These are phyloP conservation scores for Azolla pinnata DNA, from an alignment of 75 land plant species.

Conservation along the genomic window DNA sequence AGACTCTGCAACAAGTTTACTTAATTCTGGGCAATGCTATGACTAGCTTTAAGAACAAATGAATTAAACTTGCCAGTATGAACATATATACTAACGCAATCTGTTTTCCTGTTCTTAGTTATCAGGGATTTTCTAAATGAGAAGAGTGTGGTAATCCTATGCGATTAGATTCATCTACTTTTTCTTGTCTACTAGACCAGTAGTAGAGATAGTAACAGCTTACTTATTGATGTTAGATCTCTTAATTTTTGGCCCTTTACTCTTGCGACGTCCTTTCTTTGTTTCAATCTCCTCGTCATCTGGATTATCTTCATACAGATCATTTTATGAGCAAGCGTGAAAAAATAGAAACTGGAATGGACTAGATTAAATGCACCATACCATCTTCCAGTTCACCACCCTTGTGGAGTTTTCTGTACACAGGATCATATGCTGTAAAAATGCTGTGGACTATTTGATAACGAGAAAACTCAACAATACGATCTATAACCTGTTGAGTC, in stretches of 20 bases:
- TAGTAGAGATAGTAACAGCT: not conserved
- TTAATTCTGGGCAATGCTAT: no score
- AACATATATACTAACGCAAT: no score
- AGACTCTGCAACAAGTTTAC: no score
- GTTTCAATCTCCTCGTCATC: slow-evolving; percentile 37
- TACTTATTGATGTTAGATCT: slow-evolving; percentile 16
- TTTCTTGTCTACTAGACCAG: not conserved
- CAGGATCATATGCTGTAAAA: slow-evolving; percentile 72
- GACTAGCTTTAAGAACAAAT: no score
- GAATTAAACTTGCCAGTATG: no score
- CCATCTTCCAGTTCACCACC: slow-evolving; percentile 36
- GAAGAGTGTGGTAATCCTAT: not conserved
- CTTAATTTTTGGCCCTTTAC: slow-evolving; percentile 33
- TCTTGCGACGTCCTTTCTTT: slow-evolving; percentile 48
- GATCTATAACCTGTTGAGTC: slow-evolving; percentile 60
- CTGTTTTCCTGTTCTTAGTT: no score
- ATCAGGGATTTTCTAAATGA: no score
- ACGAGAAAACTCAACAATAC: slow-evolving; percentile 79
- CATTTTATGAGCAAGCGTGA: no score
- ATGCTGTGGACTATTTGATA: slow-evolving; percentile 70
- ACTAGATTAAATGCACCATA: no score
- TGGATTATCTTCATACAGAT: slow-evolving; percentile 20
- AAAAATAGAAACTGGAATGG: no score
- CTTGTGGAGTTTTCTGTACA: slow-evolving; percentile 69
- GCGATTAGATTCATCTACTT: not conserved